Evolutionary conservation across 2,329 filamentous ascomycete genomes (phyloP), one percentile per base, ranked within the genome.

Genomic region (Ophiostoma populinum): DNA sequence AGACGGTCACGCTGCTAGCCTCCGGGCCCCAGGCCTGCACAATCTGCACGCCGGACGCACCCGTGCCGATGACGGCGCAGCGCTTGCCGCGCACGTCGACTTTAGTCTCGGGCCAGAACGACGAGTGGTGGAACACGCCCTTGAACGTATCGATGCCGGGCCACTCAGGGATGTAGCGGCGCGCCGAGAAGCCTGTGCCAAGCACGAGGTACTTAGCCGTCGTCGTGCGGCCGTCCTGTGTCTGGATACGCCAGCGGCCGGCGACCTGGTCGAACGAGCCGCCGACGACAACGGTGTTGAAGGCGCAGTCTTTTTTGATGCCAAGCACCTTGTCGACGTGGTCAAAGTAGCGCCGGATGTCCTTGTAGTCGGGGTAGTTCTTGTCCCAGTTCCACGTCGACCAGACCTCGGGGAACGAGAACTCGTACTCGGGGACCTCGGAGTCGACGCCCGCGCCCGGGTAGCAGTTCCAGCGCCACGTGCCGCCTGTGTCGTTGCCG

Each of bases 31-130:
- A 67, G 35, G 69, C 70, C 42, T 80, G 74, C 1, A 65, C 61
- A 28, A 75, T 65, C 44, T 79, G 74, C 2, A 78, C 64, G 1
- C 73, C 74, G 0, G 70, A 70, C 0, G 72, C 67, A 2, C 74
- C 74, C 0, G 71, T 77, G 10, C 75, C 74, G 22, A 79, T 67
- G 37, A 78, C 62, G 12, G 64, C 73, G 34, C 69, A 63, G 13
- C 63, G 60, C 49, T 78, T 78, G 31, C 61, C 62, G 27, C 59
- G 59, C 19, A 72, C 60, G 34, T 67, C 58, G n/a, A 76, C 56
- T 5, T 64, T 57, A 4, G 62, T 53, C 7, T 69, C 57, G 1
- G 71, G 70, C 71, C 71, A 75, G 49, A 67, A 67, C 1, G 67
- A 70, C 0, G 67, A 66, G 48, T 75, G 70, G 44, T 70, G 61